phyloP scores from a whole-genome alignment of 495 filamentous ascomycete genomes.

The Penicillium cinerascens region DNA sequence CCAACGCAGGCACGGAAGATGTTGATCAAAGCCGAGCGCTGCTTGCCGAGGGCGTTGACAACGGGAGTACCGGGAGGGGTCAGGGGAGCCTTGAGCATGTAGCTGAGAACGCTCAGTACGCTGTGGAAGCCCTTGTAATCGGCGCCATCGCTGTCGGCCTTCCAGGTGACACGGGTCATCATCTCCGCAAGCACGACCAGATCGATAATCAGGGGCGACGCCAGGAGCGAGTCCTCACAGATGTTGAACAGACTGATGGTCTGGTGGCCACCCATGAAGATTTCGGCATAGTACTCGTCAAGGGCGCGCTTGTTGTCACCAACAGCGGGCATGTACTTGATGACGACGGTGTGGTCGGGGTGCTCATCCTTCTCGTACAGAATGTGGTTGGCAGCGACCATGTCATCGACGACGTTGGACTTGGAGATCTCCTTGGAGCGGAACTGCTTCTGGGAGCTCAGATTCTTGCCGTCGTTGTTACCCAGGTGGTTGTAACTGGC shows the following conservation, averaged over 20 bases:
- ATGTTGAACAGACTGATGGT: slow-evolving; percentile 98
- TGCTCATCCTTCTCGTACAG: slow-evolving; percentile 87
- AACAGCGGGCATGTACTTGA: slow-evolving; percentile 99
- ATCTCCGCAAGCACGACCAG: slow-evolving; percentile 88
- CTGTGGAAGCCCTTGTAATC: slow-evolving; percentile 94
- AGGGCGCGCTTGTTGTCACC: slow-evolving; percentile 98
- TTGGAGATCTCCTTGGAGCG: slow-evolving; percentile 99
- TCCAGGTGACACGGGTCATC: slow-evolving; percentile 98
- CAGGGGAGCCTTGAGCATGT: slow-evolving; percentile 98
- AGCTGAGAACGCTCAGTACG: slow-evolving; percentile 95
- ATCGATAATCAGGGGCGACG: slow-evolving; percentile 97
- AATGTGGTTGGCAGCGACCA: slow-evolving; percentile 92
- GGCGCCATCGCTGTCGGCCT: slow-evolving; percentile 54
- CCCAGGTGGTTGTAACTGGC: slow-evolving; percentile 99
- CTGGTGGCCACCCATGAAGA: slow-evolving; percentile 98
- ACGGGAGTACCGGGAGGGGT: slow-evolving; percentile 95
- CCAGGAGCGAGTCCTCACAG: slow-evolving; percentile 96
- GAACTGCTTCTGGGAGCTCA: slow-evolving; percentile 96
- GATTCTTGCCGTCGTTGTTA: slow-evolving; percentile 98
- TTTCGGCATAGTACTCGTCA: slow-evolving; percentile 98
- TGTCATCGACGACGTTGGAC: slow-evolving; percentile 98
- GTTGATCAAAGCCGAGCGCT: slow-evolving; percentile 91
- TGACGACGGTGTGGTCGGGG: slow-evolving; percentile 85
- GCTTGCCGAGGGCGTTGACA: slow-evolving; percentile 94
- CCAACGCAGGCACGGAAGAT: slow-evolving; percentile 99